Conservation (phyloP, 768 basidiomycete genomes). For the Termitomyces sp. region DNA sequence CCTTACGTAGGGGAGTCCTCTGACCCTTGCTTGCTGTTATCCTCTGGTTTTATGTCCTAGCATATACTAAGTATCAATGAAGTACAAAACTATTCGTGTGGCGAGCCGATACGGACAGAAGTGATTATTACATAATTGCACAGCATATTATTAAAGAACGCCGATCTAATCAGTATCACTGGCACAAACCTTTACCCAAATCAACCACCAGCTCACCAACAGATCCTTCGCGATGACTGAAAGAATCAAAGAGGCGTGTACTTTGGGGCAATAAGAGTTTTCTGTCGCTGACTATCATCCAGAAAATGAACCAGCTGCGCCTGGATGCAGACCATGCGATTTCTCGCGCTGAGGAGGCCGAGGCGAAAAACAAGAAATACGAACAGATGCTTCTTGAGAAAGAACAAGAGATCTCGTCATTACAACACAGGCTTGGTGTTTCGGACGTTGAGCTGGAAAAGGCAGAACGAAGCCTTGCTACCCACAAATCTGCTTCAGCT, state of each 20-base stretch:
- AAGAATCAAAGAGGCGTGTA: slow-evolving; percentile 44
- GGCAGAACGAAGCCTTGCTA: slow-evolving; percentile 56
- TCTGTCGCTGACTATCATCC: slow-evolving; percentile 15
- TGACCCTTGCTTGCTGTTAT: not conserved
- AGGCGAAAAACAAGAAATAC: slow-evolving; percentile 72
- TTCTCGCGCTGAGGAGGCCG: slow-evolving; percentile 81
- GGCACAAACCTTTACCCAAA: slow-evolving; percentile 23
- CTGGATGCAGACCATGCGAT: slow-evolving; percentile 79
- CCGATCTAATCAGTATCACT: slow-evolving; percentile 27
- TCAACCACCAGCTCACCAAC: slow-evolving; percentile 1
- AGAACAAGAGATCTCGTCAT: slow-evolving; percentile 83
- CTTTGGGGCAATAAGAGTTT: not conserved
- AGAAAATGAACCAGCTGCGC: slow-evolving; percentile 79
- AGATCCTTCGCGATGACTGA: slow-evolving; percentile 34
- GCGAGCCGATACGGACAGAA: not conserved
- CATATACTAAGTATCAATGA: no score
- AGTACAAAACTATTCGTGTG: not conserved
- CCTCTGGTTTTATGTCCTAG: no score
- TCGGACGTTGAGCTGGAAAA: slow-evolving; percentile 68
- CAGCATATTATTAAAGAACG: slow-evolving; percentile 8
- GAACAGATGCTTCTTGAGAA: slow-evolving; percentile 71
- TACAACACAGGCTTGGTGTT: slow-evolving; percentile 61
- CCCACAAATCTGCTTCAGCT: slow-evolving; percentile 56
- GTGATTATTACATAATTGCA: slow-evolving; percentile 13
- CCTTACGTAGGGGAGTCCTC: not conserved